A percentile compares a stretch with the other conserved stretches of the same genome.
These are phyloP conservation scores for Murraya paniculata DNA, from an alignment of 345 rosid species.

Conservation along the genomic window DNA sequence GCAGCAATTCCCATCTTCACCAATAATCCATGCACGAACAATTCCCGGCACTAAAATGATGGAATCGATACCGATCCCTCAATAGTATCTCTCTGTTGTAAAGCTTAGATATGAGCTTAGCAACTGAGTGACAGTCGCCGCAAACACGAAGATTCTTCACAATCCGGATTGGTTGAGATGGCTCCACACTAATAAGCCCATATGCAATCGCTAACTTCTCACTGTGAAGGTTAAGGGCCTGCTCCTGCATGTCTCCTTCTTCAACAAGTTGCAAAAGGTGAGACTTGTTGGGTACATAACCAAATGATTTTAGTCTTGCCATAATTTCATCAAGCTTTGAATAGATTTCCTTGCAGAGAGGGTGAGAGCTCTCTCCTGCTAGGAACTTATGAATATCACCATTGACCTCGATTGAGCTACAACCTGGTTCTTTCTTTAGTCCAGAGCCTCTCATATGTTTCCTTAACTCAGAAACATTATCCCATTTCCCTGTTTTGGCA, in stretches of 20 bases:
- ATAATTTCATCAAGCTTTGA: slow-evolving; percentile 52
- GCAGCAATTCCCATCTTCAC: slow-evolving; percentile 28
- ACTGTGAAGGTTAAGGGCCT: slow-evolving; percentile 58
- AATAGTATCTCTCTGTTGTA: slow-evolving; percentile 56
- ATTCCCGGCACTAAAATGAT: slow-evolving; percentile 57
- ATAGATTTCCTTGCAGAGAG: slow-evolving; percentile 48
- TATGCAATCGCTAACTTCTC: slow-evolving; percentile 71
- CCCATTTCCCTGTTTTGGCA: slow-evolving; percentile 66
- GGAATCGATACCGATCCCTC: slow-evolving; percentile 63
- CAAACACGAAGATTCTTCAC: slow-evolving; percentile 71
- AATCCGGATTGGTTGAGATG: slow-evolving; percentile 49
- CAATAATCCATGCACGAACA: slow-evolving; percentile 75
- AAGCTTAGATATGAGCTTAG: slow-evolving; percentile 57
- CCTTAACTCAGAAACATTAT: slow-evolving; percentile 50
- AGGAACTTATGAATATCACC: slow-evolving; percentile 60
- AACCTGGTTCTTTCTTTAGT: slow-evolving; percentile 67
- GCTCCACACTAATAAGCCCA: slow-evolving; percentile 48
- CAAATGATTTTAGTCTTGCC: slow-evolving; percentile 38
- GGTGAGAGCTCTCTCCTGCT: slow-evolving; percentile 58
- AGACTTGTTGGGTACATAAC: slow-evolving; percentile 54
- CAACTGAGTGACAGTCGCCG: slow-evolving; percentile 64
- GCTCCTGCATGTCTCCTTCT: slow-evolving; percentile 62
- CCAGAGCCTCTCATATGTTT: slow-evolving; percentile 64
- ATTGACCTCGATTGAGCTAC: slow-evolving; percentile 72
- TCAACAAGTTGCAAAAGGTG: slow-evolving; percentile 64